These are phyloP conservation scores for Rhynchospora pubera DNA, from an alignment of 176 grass and related monocot species.

Conservation along the genomic window DNA sequence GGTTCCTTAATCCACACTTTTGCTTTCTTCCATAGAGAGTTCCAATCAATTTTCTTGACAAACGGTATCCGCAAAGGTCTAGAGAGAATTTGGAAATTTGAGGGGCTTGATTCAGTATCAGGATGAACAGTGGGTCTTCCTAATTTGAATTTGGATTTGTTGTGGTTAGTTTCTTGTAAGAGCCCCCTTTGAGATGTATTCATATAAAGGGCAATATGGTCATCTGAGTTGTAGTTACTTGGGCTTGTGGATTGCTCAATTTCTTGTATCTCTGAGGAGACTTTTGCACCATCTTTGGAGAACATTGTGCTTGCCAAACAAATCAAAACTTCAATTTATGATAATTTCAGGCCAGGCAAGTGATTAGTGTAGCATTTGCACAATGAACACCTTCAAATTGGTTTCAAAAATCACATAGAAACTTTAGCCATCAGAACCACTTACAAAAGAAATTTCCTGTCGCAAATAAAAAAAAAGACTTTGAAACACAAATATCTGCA, in stretches of 20 bases:
- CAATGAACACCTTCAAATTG: background rate
- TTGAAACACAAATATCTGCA: background rate
- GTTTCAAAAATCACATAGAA: background rate
- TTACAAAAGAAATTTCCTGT: background rate
- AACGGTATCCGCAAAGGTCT: conserved; percentile 28
- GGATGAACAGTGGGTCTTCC: background rate
- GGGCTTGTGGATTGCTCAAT: background rate
- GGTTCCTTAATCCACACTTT: conserved; percentile 66
- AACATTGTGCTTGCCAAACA: conserved; percentile 10
- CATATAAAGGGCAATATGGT: conserved; percentile 21
- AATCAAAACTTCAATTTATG: background rate
- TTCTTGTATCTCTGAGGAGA: conserved; percentile 30
- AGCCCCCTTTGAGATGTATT: conserved; percentile 26
- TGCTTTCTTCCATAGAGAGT: conserved; percentile 28
- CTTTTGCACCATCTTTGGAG: conserved; percentile 20
- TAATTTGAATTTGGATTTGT: conserved; percentile 7
- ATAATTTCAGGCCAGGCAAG: background rate
- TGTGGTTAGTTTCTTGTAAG: conserved; percentile 10
- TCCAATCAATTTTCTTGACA: conserved; percentile 57
- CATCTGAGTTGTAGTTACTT: conserved; percentile 11
- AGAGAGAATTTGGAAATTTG: background rate
- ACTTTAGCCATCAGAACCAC: background rate
- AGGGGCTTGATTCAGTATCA: background rate
- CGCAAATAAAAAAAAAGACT: background rate
- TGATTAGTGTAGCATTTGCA: background rate